phyloP scores from a whole-genome alignment of 2,329 filamentous ascomycete species.

The Arthroderma sp. region DNA sequence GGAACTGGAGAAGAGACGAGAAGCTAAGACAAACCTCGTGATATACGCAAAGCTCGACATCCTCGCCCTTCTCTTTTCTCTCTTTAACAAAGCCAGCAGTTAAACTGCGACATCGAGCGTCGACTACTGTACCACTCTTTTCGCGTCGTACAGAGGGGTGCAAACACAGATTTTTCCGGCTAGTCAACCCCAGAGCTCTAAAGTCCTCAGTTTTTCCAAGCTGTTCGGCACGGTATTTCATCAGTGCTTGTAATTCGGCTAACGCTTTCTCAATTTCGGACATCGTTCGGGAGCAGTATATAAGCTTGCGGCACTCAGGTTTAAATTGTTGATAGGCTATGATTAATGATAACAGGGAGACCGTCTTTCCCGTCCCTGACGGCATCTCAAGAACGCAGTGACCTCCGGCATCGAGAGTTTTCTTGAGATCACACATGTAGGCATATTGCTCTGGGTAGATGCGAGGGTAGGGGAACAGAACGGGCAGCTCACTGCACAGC shows the following conservation, averaged over 20 bases:
- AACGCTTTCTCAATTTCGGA: conserved; percentile 98
- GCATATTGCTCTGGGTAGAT: conserved; percentile 65
- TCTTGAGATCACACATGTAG: conserved; percentile 76
- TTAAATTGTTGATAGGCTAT: conserved; percentile 93
- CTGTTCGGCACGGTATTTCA: conserved; percentile 86
- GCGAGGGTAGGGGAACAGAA: conserved; percentile 61
- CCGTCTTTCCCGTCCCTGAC: conserved; percentile 94
- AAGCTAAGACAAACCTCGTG: conserved; percentile 54
- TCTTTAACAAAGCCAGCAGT: conserved; percentile 96
- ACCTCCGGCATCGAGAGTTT: conserved; percentile 81
- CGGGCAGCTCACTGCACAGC: conserved; percentile 45
- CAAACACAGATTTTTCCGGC: conserved; percentile 91
- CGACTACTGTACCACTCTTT: conserved; percentile 86
- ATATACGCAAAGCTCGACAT: conserved; percentile 87
- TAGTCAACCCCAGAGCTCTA: conserved; percentile 78
- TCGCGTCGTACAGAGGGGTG: conserved; percentile 93
- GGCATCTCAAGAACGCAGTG: conserved; percentile 98
- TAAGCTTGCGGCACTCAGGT: conserved; percentile 85
- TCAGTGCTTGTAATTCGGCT: conserved; percentile 76
- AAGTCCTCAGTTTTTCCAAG: conserved; percentile 91
- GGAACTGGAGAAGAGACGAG: background rate
- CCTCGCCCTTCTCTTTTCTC: conserved; percentile 89
- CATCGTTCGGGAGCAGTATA: conserved; percentile 99
- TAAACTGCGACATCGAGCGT: conserved; percentile 87
- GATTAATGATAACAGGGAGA: conserved; percentile 87